A percentile compares a stretch with the other conserved stretches of the same genome.
Evolutionary conservation across 2,329 filamentous ascomycete genomes (phyloP).

Genomic region (Stagonosporopsis vannaccii): DNA sequence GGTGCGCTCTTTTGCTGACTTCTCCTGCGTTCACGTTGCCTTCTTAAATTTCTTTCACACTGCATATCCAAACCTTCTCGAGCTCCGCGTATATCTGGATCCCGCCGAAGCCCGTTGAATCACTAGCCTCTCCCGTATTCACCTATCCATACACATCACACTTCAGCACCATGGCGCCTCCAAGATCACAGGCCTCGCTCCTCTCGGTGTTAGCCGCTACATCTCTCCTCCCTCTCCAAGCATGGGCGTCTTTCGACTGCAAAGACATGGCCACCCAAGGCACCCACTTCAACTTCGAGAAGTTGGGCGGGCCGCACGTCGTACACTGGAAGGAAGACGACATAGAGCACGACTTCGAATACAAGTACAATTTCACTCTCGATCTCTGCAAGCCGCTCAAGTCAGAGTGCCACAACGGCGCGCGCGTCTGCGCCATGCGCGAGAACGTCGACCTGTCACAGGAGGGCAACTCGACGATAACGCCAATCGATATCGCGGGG

Average conservation of each 20-base stretch:
- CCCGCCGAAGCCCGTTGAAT: conserved; percentile 2
- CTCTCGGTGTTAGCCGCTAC: conserved; percentile 34
- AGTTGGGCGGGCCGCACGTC: conserved; percentile 71
- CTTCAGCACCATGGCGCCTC: conserved; percentile 38
- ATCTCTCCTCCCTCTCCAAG: conserved; percentile 35
- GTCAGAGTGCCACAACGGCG: conserved; percentile 71
- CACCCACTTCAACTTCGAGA: conserved; percentile 68
- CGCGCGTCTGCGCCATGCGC: conserved; percentile 79
- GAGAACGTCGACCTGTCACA: conserved; percentile 61
- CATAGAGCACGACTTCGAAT: conserved; percentile 57
- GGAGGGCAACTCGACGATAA: conserved; percentile 58
- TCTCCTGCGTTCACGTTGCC: conserved; percentile 1
- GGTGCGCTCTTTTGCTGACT: conserved; percentile 5
- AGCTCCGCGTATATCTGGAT: not conserved
- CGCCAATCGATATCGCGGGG: conserved; percentile 77
- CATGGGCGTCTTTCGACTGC: conserved; percentile 62
- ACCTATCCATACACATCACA: conserved; percentile 14
- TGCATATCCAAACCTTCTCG: not conserved
- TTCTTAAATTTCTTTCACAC: not conserved
- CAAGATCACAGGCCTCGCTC: conserved; percentile 32
- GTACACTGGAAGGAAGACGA: conserved; percentile 63
- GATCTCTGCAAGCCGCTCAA: conserved; percentile 76
- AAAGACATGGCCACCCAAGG: conserved; percentile 65
- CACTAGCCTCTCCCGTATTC: conserved; percentile 1
- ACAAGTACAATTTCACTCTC: conserved; percentile 82